These are phyloP conservation scores for Moniliella sp. DNA, from an alignment of 1,284 basidiomycete species.

Conservation along the genomic window DNA sequence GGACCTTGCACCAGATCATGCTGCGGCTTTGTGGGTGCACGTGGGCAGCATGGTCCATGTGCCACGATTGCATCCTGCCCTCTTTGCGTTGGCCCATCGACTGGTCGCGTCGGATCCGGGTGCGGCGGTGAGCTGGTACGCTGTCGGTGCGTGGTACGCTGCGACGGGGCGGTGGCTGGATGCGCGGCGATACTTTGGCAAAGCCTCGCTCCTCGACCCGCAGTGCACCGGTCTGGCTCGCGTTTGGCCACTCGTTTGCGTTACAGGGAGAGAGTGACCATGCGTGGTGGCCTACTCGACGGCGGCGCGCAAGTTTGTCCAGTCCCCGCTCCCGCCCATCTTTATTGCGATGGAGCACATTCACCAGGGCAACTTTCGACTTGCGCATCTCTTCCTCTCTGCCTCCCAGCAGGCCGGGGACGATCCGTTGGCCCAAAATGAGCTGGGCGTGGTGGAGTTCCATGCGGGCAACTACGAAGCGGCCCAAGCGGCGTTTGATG, in stretches of 20 bases:
- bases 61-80: slow-evolving; percentile 62
- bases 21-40: slow-evolving; percentile 54
- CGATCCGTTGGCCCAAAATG: slow-evolving; percentile 75
- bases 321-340: slow-evolving; percentile 73
- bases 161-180: slow-evolving; percentile 48
- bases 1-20: slow-evolving; percentile 15
- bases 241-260: slow-evolving; percentile 89
- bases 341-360: slow-evolving; percentile 98
- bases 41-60: slow-evolving; percentile 94
- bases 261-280: slow-evolving; percentile 88
- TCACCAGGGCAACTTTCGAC: slow-evolving; percentile 55
- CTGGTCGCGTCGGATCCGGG: slow-evolving; percentile 74
- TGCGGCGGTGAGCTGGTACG: slow-evolving; percentile 83
- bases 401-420: slow-evolving; percentile 59
- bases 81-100: slow-evolving; percentile 87
- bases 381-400: slow-evolving; percentile 67
- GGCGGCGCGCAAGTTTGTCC: slow-evolving; percentile 73
- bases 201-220: slow-evolving; percentile 87
- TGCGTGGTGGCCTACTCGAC: slow-evolving; percentile 95
- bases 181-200: slow-evolving; percentile 39
- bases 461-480: slow-evolving; percentile 35
- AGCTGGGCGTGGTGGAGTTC: slow-evolving; percentile 75
- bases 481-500: slow-evolving; percentile 42
- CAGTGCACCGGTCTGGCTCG: slow-evolving; percentile 88
- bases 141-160: slow-evolving; percentile 91